phyloP scores from a whole-genome alignment of 2,329 filamentous ascomycete species.

The Apiospora saccharicola region DNA sequence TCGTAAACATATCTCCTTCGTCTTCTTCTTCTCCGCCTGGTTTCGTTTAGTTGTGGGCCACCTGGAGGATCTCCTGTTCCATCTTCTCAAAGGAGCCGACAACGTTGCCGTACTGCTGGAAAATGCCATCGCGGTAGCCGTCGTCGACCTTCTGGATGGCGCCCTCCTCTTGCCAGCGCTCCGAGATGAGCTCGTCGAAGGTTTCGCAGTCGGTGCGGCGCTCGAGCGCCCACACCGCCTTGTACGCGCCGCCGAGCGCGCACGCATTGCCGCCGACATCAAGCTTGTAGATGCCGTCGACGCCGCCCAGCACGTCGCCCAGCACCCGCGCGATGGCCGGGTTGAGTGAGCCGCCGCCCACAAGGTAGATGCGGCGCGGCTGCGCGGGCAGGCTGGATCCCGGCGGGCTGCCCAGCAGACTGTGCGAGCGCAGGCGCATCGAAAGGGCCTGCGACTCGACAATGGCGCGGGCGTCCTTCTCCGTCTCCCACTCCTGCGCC shows the following conservation, averaged over 20 bases:
- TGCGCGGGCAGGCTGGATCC: conserved; percentile 72
- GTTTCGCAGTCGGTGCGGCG: conserved; percentile 67
- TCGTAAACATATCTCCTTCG: neutral
- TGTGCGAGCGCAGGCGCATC: conserved; percentile 83
- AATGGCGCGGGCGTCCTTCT: conserved; percentile 83
- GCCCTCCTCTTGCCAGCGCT: conserved; percentile 83
- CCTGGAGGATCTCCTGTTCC: conserved; percentile 40
- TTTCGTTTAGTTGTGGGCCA: conserved; percentile 38
- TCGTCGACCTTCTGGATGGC: conserved; percentile 84
- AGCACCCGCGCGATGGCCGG: conserved; percentile 85
- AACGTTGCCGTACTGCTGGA: conserved; percentile 79
- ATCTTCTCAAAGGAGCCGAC: conserved; percentile 62
- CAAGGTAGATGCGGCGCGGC: conserved; percentile 89
- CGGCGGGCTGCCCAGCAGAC: conserved; percentile 69
- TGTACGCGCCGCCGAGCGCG: conserved; percentile 92
- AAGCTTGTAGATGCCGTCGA: conserved; percentile 89
- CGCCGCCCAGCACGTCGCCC: conserved; percentile 87
- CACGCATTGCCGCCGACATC: conserved; percentile 97
- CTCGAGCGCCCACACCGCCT: conserved; percentile 92
- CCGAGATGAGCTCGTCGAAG: conserved; percentile 87
- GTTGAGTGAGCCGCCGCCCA: conserved; percentile 91
- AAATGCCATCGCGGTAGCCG: conserved; percentile 79
- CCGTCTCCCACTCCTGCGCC: conserved; percentile 59
- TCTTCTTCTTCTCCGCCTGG: neutral
- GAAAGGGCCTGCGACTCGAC: conserved; percentile 95